Evolutionary conservation across 371 early-diverging fungal species (phyloP).

Genomic region (Choanephora cucurbitarum): DNA sequence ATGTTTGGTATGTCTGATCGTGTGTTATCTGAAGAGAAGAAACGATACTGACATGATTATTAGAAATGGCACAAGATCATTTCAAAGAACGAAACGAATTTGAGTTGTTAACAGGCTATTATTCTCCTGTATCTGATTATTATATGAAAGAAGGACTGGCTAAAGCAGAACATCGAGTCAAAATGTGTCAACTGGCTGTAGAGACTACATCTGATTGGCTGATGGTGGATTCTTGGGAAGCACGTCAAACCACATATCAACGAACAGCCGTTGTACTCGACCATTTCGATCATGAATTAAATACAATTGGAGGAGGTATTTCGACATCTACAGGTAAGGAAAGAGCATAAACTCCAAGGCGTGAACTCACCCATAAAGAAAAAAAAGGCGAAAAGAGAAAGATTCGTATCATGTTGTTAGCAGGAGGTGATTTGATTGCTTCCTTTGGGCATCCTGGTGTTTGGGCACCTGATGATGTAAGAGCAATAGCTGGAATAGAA

Average conservation of each 20-base stretch:
- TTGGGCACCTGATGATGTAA: slow-evolving; percentile 91
- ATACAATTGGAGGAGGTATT: slow-evolving; percentile 64
- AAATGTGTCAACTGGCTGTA: slow-evolving; percentile 92
- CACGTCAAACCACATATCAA: slow-evolving; percentile 76
- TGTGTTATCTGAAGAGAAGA: not conserved
- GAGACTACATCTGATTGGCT: slow-evolving; percentile 85
- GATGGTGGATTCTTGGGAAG: slow-evolving; percentile 98
- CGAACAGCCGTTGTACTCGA: slow-evolving; percentile 92
- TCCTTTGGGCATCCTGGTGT: slow-evolving; percentile 91
- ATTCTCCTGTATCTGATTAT: slow-evolving; percentile 93
- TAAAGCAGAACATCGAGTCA: slow-evolving; percentile 81
- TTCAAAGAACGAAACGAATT: slow-evolving; percentile 73
- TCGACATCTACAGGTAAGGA: slow-evolving; percentile 48
- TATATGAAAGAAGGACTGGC: slow-evolving; percentile 93
- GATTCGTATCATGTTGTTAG: slow-evolving; percentile 89
- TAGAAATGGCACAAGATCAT: slow-evolving; percentile 94
- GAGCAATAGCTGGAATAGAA: slow-evolving; percentile 21
- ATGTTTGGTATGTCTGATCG: slow-evolving; percentile 88
- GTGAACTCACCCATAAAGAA: too few species aligned
- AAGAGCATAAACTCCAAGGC: too few species aligned
- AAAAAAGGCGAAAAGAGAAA: slow-evolving; percentile 50
- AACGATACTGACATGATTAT: too few species aligned
- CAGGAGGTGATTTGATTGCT: slow-evolving; percentile 97
- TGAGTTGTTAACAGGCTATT: slow-evolving; percentile 93
- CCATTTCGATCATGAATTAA: slow-evolving; percentile 90